Base-by-base conservation (phyloP, 768 basidiomycete species). In the Lanmaoa pseudosensibilis region DNA sequence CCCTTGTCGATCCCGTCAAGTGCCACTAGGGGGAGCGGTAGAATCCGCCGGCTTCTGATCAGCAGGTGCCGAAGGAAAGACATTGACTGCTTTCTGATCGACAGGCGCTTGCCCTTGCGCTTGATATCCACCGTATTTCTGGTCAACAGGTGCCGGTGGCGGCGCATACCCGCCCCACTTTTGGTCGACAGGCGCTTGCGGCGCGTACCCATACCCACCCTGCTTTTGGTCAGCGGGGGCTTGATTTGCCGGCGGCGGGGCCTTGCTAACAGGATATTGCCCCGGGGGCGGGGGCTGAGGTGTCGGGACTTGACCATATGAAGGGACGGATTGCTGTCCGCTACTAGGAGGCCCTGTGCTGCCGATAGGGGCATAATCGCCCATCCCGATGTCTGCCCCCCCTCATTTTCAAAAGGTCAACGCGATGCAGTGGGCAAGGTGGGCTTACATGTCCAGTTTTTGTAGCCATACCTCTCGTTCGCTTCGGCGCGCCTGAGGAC, bases 401-500 rank as follows among this genome's bases (percentile, higher is more conserved):
- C 2, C 32, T 43, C 48, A n/a, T 36, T 12, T n/a, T 16, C 16
- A 27, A 27, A n/a, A 19, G 38, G 16, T 16, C 12, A 9, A 34
- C 37, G n/a, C 21, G 16, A 32, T 12, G 9, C 9, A 21, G 11
- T 2, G 12, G 33, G 11, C n/a, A 18, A 30, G 11, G 15, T 5
- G 10, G 33, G 11, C 68, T 64, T 30, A 70, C 66, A 70, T 3
- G 40, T 56, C 65, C 69, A 69, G 25, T 70, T 64, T 9, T 47
- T 52, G 40, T 54, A 36, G 0, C 68, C 68, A 12, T 62, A 69
- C 45, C 10, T 77, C 56, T 89, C 85, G 65, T 90, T 88, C 0
- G 90, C 91, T 58, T 90, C 80, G 76, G 88, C 83, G 76, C 87
- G 87, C 80, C 78, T 86, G 74, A 92, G 86, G 45, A 94, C 86